Percentiles rank a stretch among this genome's conserved stretches.
Conservation (phyloP, 83 land plant genomes). For the Thuja plicata region DNA sequence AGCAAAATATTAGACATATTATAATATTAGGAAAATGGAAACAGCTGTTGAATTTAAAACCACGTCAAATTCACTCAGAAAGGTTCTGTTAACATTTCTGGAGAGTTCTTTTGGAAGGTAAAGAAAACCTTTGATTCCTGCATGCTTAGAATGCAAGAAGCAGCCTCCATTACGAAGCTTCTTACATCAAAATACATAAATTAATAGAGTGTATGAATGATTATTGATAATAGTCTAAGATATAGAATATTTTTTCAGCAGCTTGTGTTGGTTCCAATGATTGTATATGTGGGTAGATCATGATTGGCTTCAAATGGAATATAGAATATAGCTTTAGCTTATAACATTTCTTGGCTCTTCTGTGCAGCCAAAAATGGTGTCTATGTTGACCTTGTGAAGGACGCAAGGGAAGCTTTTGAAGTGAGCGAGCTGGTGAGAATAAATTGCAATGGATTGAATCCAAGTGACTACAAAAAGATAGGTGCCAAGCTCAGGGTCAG, state of each 20-base stretch:
- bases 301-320: background rate
- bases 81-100: background rate
- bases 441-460: slow-evolving; percentile 68
- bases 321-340: background rate
- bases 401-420: slow-evolving; percentile 75
- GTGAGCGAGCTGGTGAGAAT: slow-evolving; percentile 65
- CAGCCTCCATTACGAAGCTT: background rate
- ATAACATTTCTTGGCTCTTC: background rate
- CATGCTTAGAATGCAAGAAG: background rate
- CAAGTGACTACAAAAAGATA: slow-evolving; percentile 78
- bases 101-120: background rate
- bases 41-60: background rate
- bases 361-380: slow-evolving; percentile 74
- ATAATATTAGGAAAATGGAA: background rate
- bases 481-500: slow-evolving; percentile 86
- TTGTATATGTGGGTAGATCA: background rate
- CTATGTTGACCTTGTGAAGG: slow-evolving; percentile 63
- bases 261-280: background rate
- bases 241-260: background rate
- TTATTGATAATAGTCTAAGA: background rate
- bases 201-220: background rate
- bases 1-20: background rate
- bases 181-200: background rate
- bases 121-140: background rate
- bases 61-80: background rate